phyloP scores from a whole-genome alignment of 2,329 filamentous ascomycete species.

The Diaporthe ilicicola region DNA sequence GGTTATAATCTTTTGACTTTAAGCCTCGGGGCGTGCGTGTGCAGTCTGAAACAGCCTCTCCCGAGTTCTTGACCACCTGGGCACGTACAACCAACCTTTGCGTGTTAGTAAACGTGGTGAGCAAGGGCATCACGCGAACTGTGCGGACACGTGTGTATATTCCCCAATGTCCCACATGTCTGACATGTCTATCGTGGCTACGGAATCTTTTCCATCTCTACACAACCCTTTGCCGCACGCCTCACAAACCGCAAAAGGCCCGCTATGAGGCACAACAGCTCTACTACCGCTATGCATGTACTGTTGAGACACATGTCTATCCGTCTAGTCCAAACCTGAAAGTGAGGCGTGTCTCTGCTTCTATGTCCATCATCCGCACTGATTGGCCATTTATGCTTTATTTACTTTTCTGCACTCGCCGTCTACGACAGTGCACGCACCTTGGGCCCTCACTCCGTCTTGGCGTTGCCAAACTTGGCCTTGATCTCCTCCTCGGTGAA shows the following conservation, averaged over 20 bases:
- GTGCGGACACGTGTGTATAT: not conserved
- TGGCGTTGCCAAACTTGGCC: constrained; percentile 56
- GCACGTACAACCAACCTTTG: not conserved
- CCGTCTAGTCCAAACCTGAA: not conserved
- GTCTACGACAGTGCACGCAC: not conserved
- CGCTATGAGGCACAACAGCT: not conserved
- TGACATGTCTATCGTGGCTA: not conserved
- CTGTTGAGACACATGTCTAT: not conserved
- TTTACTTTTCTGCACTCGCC: not conserved
- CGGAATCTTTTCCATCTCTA: not conserved
- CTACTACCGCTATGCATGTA: not conserved
- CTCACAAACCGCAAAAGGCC: not conserved
- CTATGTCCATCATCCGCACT: not conserved
- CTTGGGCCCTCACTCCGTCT: constrained; percentile 18
- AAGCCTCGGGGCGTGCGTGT: too few species aligned
- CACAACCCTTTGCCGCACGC: not conserved
- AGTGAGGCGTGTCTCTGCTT: not conserved
- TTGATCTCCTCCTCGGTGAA: constrained; percentile 73
- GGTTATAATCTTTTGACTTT: too few species aligned
- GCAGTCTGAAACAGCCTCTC: too few species aligned
- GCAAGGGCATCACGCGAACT: not conserved
- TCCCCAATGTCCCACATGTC: not conserved
- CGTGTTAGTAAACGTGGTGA: not conserved
- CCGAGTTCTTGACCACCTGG: not conserved
- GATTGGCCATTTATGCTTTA: too few species aligned